Conservation (phyloP, 148 eudicot genomes). For the Camellia sinensis region DNA sequence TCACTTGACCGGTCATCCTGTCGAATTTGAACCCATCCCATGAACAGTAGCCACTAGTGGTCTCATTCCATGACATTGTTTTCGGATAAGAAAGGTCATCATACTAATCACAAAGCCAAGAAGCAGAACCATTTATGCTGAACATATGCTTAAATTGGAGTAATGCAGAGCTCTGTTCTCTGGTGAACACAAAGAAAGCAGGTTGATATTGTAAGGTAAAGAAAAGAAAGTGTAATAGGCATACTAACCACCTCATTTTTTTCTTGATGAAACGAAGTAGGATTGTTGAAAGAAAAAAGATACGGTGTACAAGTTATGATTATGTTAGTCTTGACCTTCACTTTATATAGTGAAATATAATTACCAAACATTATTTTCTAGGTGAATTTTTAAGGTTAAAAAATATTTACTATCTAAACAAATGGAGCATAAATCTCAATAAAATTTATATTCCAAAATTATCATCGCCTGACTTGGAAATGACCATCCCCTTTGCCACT, state of each 20-base stretch:
- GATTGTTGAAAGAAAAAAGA: neutral
- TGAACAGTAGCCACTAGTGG: too few relatives aligned
- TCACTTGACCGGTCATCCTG: too few relatives aligned
- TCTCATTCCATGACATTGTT: too few relatives aligned
- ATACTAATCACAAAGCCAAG: neutral
- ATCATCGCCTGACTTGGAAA: too few relatives aligned
- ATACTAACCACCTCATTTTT: neutral
- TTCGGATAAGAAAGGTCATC: neutral
- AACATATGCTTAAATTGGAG: neutral
- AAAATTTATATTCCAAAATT: too few relatives aligned
- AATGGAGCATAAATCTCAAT: too few relatives aligned
- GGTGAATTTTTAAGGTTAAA: too few relatives aligned
- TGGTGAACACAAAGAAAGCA: neutral
- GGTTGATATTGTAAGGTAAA: neutral
- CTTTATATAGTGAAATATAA: too few relatives aligned
- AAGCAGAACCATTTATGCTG: neutral
- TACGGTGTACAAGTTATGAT: neutral
- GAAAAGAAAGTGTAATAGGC: neutral
- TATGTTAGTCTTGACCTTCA: neutral
- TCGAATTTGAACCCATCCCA: too few relatives aligned
- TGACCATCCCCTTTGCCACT: too few relatives aligned
- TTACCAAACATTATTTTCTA: too few relatives aligned
- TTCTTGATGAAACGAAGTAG: neutral
- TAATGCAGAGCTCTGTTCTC: conserved; percentile 1
- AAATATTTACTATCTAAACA: too few relatives aligned